Evolutionary conservation across 176 grass and related monocot genomes (phyloP).

Genomic region (Cenchrus americanus): DNA sequence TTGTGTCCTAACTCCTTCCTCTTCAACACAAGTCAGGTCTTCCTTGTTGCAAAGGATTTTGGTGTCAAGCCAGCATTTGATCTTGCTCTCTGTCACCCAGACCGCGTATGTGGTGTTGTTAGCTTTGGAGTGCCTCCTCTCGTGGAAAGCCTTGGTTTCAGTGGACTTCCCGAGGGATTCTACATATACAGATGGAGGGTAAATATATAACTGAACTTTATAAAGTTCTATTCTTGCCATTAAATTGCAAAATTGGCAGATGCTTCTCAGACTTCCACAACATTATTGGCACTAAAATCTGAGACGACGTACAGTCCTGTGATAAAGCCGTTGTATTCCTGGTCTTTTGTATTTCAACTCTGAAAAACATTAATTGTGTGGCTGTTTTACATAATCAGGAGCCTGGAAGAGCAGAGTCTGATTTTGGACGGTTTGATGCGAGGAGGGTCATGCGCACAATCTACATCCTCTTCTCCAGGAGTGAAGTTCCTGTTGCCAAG

Average conservation of each 20-base stretch:
- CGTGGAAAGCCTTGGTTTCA: neutral
- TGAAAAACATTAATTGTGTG: neutral
- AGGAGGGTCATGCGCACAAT: constrained; percentile 51
- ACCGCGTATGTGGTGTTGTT: constrained; percentile 46
- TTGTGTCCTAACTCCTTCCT: neutral
- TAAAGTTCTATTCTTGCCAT: neutral
- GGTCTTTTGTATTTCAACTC: neutral
- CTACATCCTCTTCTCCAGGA: constrained; percentile 51
- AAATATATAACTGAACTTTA: neutral
- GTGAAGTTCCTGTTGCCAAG: constrained; percentile 32
- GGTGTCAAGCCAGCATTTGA: constrained; percentile 45
- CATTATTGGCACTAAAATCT: neutral
- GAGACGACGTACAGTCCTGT: neutral
- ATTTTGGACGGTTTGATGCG: constrained; percentile 31
- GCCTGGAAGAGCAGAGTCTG: constrained; percentile 45
- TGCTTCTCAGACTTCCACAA: neutral
- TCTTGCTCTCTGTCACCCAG: constrained; percentile 49
- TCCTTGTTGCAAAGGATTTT: constrained; percentile 46
- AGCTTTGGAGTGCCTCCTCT: constrained; percentile 59
- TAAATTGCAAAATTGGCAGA: neutral
- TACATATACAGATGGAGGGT: constrained; percentile 71
- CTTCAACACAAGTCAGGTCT: neutral
- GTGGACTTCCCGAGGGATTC: constrained; percentile 55
- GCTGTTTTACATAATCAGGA: constrained; percentile 43
- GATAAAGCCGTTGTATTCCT: neutral